phyloP scores from a whole-genome alignment of 1,284 basidiomycete species.

The Coniophora puteana region DNA sequence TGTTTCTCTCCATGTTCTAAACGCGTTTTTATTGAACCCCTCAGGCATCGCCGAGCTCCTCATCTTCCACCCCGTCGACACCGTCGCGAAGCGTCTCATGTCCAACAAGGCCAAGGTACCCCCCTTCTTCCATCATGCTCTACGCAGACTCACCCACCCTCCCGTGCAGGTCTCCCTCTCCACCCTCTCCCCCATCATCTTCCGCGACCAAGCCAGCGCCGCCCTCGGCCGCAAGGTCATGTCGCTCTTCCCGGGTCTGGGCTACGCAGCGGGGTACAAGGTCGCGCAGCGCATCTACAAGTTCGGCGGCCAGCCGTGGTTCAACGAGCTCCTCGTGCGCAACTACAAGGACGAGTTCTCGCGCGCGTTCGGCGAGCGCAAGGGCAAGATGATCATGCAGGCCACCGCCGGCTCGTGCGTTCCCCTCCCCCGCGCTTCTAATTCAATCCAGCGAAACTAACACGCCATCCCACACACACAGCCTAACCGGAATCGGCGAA shows the following conservation, averaged over 20 bases:
- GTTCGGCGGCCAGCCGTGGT: conserved; percentile 98
- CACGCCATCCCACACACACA: conserved; percentile 26
- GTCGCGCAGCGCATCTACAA: conserved; percentile 93
- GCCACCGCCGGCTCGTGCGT: conserved; percentile 88
- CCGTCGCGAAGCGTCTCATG: conserved; percentile 96
- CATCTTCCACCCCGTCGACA: conserved; percentile 92
- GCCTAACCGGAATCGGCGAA: conserved; percentile 95
- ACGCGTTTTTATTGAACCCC: conserved; percentile 1
- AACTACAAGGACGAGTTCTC: conserved; percentile 79
- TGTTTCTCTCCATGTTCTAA: conserved; percentile 5
- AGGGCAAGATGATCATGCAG: conserved; percentile 95
- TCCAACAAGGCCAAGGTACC: conserved; percentile 85
- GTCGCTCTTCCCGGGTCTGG: conserved; percentile 95
- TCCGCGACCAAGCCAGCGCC: conserved; percentile 81
- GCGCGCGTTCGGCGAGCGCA: conserved; percentile 88
- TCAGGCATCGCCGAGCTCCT: conserved; percentile 91
- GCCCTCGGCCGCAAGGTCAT: conserved; percentile 71
- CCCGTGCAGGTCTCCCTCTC: conserved; percentile 53
- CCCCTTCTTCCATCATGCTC: conserved; percentile 1
- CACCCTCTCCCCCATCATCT: conserved; percentile 76
- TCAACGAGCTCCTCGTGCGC: conserved; percentile 86
- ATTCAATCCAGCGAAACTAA: neutral
- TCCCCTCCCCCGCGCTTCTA: neutral
- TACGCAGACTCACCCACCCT: conserved; percentile 1
- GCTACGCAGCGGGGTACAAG: conserved; percentile 98